Evolutionary conservation across 2,329 filamentous ascomycete species (phyloP).

Genomic region (Cladorrhinum sp.): DNA sequence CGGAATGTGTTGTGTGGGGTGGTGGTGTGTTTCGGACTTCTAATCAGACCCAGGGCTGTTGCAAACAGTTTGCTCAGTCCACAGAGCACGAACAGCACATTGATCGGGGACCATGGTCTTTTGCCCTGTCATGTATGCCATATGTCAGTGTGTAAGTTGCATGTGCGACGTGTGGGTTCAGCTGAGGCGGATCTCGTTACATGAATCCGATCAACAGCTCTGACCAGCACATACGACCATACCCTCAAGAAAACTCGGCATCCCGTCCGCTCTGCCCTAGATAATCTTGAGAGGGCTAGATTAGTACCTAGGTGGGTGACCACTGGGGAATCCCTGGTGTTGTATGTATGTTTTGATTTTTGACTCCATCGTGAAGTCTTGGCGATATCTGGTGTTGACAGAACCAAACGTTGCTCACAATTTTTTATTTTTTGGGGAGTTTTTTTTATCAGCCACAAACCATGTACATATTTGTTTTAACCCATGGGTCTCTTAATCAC

Average conservation of each 20-base stretch:
- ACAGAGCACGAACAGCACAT: neutral
- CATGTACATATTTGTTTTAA: too few relatives aligned
- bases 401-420: too few relatives aligned
- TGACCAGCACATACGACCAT: neutral
- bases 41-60: neutral
- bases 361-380: neutral
- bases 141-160: neutral
- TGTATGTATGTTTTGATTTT: neutral
- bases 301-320: neutral
- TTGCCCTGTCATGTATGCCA: neutral
- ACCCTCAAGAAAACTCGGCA: neutral
- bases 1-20: neutral
- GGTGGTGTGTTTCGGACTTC: neutral
- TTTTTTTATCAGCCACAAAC: too few relatives aligned
- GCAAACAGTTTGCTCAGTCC: too few relatives aligned
- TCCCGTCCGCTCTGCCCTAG: neutral
- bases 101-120: neutral
- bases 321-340: neutral
- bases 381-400: neutral
- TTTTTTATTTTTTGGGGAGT: too few relatives aligned
- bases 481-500: too few relatives aligned
- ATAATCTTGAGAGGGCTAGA: neutral
- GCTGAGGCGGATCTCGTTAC: neutral
- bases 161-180: neutral
- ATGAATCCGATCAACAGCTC: too few relatives aligned